Evolutionary conservation across 805 yeast species (phyloP).

Genomic region (Kodamaea fukazawae): DNA sequence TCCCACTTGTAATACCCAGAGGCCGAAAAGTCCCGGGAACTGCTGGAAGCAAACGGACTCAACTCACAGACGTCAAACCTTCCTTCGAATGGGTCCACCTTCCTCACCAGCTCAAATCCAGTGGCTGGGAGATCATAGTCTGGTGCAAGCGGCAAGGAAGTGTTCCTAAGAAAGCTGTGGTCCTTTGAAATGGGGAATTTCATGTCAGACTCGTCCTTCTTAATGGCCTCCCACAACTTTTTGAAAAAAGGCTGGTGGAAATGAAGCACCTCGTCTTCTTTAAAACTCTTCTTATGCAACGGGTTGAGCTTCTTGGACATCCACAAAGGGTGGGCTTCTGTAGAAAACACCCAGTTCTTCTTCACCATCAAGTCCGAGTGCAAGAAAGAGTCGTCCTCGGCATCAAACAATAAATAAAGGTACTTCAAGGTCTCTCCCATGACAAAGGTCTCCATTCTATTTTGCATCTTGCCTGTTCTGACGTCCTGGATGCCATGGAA

Average conservation of each 20-base stretch:
- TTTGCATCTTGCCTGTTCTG: constrained; percentile 57
- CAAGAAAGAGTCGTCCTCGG: constrained; percentile 45
- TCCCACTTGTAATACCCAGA: constrained; percentile 41
- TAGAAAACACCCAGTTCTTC: constrained; percentile 64
- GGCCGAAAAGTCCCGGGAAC: constrained; percentile 21
- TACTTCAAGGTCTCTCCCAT: constrained; percentile 85
- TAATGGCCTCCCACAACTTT: constrained; percentile 11
- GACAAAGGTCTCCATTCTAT: constrained; percentile 91
- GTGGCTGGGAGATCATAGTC: constrained; percentile 14
- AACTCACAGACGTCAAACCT: constrained; percentile 31
- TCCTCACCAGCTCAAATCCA: constrained; percentile 8
- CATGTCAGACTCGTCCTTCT: constrained; percentile 3
- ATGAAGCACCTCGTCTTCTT: constrained; percentile 6
- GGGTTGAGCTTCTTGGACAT: constrained; percentile 30
- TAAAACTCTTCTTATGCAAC: constrained; percentile 9
- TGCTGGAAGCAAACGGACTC: constrained; percentile 18
- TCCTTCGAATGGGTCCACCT: constrained; percentile 16
- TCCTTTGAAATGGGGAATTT: constrained; percentile 7
- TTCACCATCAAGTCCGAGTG: constrained; percentile 29
- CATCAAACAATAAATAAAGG: constrained; percentile 75
- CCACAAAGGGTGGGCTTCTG: constrained; percentile 95
- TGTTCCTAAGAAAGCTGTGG: constrained; percentile 14
- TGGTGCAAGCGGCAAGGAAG: constrained; percentile 13
- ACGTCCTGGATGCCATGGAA: constrained; percentile 75
- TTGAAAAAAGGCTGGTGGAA: constrained; percentile 9